Percentiles rank a stretch among this genome's conserved stretches.
phyloP scores from a whole-genome alignment of 257 asterid genomes.

The Solanum chaucha region DNA sequence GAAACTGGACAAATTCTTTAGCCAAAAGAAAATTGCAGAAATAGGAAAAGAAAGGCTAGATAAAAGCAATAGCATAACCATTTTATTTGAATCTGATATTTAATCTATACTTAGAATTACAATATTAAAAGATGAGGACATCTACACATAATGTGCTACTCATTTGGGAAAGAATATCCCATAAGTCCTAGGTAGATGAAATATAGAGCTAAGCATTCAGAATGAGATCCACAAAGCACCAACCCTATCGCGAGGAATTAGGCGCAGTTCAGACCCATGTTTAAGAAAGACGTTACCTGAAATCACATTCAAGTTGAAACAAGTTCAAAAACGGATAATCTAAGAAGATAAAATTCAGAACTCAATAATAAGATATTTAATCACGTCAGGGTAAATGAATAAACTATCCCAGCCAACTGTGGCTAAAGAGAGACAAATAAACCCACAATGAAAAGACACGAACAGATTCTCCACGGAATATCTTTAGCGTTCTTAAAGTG shows the following conservation, averaged over 20 bases:
- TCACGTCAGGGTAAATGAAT: background rate
- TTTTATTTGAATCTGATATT: background rate
- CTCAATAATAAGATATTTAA: background rate
- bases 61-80: background rate
- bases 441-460: background rate
- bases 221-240: conserved; percentile 25
- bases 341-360: background rate
- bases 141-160: background rate
- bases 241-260: conserved; percentile 88
- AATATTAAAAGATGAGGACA: background rate
- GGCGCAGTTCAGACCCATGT: conserved; percentile 80
- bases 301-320: background rate
- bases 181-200: background rate
- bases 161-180: background rate
- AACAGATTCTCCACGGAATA: background rate
- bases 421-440: background rate
- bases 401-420: background rate
- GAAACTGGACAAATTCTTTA: background rate
- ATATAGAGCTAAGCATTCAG: background rate
- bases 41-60: background rate
- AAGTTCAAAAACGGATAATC: background rate
- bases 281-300: conserved; percentile 88
- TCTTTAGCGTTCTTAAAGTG: background rate
- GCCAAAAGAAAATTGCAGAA: background rate
- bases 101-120: background rate